Evolutionary conservation across 1,139 yeast genomes (phyloP).

Genomic region (Petasospora rhodanensis): DNA sequence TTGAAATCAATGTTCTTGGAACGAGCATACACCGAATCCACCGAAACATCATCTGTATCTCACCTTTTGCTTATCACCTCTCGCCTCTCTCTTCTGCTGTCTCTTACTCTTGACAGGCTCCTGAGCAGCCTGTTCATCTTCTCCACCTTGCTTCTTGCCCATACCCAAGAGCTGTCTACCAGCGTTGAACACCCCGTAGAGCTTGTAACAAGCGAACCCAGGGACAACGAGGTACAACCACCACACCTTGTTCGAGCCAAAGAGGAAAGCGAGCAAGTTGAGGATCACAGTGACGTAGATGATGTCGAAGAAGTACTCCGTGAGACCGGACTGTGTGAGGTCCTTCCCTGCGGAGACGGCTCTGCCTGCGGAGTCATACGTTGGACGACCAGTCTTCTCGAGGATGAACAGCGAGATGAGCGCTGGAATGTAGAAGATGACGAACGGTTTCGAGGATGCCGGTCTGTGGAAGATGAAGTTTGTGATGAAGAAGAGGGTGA

Average conservation of each 20-base stretch:
- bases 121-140: slow-evolving; percentile 8
- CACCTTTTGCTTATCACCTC: slow-evolving; percentile 36
- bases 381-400: slow-evolving; percentile 67
- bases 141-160: slow-evolving; percentile 17
- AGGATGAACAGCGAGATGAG: slow-evolving; percentile 49
- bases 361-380: slow-evolving; percentile 37
- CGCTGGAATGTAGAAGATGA: slow-evolving; percentile 58
- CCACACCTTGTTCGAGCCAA: slow-evolving; percentile 64
- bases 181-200: slow-evolving; percentile 34
- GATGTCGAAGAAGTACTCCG: slow-evolving; percentile 74
- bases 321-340: slow-evolving; percentile 59
- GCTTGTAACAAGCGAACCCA: slow-evolving; percentile 52
- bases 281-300: slow-evolving; percentile 66
- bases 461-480: slow-evolving; percentile 53
- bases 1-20: too few species aligned
- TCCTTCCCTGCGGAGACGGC: slow-evolving; percentile 61
- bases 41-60: slow-evolving; percentile 20
- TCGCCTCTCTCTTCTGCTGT: slow-evolving; percentile 47
- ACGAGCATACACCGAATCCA: too few species aligned
- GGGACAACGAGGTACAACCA: slow-evolving; percentile 46
- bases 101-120: slow-evolving; percentile 40
- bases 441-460: slow-evolving; percentile 41
- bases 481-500: slow-evolving; percentile 37
- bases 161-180: slow-evolving; percentile 28
- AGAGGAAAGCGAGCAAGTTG: slow-evolving; percentile 48